Percentiles rank a stretch among this genome's conserved stretches.
These are phyloP conservation scores for Tinospora cordifolia DNA, from an alignment of 164 flowering plant species.

Conservation along the genomic window DNA sequence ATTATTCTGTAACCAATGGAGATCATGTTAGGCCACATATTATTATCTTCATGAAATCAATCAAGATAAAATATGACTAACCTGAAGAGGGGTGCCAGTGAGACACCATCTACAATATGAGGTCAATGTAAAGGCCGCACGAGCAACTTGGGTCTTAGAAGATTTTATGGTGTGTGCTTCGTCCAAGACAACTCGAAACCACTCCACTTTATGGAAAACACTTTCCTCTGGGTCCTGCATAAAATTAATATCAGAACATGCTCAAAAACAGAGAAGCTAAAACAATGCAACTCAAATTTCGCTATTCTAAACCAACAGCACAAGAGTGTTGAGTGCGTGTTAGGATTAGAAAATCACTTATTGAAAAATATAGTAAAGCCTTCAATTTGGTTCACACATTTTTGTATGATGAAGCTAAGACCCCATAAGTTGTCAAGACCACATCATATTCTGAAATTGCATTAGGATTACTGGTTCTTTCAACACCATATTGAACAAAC, in stretches of 20 bases:
- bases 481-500: slow-evolving; percentile 67
- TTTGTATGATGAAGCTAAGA: slow-evolving; percentile 47
- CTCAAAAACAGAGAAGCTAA: background rate
- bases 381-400: slow-evolving; percentile 25
- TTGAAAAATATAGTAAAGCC: background rate
- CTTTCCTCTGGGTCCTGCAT: slow-evolving; percentile 40
- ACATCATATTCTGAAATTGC: slow-evolving; percentile 52
- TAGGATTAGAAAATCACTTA: too few species aligned
- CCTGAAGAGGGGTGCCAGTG: slow-evolving; percentile 90
- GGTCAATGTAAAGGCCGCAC: slow-evolving; percentile 50
- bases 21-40: background rate
- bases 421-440: slow-evolving; percentile 82
- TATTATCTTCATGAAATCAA: background rate
- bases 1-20: slow-evolving; percentile 53
- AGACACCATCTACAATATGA: slow-evolving; percentile 82
- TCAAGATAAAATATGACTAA: slow-evolving; percentile 11
- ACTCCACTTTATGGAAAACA: slow-evolving; percentile 52
- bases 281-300: background rate
- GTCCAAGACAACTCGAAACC: slow-evolving; percentile 78
- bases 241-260: background rate
- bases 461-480: slow-evolving; percentile 40
- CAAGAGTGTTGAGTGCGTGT: too few species aligned
- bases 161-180: slow-evolving; percentile 84
- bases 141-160: slow-evolving; percentile 48
- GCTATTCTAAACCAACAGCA: too few species aligned